Conservation (phyloP, 805 yeast genomes). For the Saturnispora hagleri region DNA sequence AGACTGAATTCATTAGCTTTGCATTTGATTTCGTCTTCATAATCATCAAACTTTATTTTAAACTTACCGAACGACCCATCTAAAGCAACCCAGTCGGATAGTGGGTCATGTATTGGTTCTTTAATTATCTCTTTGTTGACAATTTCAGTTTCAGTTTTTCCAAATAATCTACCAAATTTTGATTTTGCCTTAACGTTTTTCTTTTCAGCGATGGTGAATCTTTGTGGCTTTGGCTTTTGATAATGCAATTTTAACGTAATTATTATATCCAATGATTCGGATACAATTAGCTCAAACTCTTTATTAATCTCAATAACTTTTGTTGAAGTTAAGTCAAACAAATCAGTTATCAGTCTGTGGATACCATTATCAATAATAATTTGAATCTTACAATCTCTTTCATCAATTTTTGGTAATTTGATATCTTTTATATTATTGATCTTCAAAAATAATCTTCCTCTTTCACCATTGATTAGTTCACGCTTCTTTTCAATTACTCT, state of each 20-base stretch:
- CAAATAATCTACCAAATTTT: slow-evolving; percentile 25
- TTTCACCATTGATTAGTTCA: slow-evolving; percentile 23
- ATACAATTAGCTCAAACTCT: slow-evolving; percentile 72
- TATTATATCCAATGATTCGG: slow-evolving; percentile 50
- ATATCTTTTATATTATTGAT: slow-evolving; percentile 39
- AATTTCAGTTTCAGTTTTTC: slow-evolving; percentile 35
- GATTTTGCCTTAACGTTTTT: slow-evolving; percentile 27
- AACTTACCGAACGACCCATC: slow-evolving; percentile 89
- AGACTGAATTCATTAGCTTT: slow-evolving; percentile 41
- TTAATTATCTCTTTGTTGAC: slow-evolving; percentile 45
- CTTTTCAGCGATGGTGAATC: slow-evolving; percentile 53
- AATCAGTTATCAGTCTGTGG: slow-evolving; percentile 59
- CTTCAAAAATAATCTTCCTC: slow-evolving; percentile 47
- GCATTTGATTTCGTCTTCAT: slow-evolving; percentile 48
- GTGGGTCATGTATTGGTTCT: slow-evolving; percentile 41
- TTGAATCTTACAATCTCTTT: slow-evolving; percentile 40
- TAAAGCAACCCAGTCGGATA: slow-evolving; percentile 59
- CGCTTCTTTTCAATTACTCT: slow-evolving; percentile 2
- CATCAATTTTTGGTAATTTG: slow-evolving; percentile 36
- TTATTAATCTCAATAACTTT: slow-evolving; percentile 39
- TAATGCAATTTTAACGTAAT: slow-evolving; percentile 66
- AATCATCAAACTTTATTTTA: slow-evolving; percentile 52
- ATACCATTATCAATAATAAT: slow-evolving; percentile 70
- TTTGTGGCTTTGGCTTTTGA: slow-evolving; percentile 38
- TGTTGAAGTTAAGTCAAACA: slow-evolving; percentile 26